Evolutionary conservation across 805 yeast species (phyloP), one percentile per base, ranked within the genome.

Genomic region (Wickerhamiella brachini): DNA sequence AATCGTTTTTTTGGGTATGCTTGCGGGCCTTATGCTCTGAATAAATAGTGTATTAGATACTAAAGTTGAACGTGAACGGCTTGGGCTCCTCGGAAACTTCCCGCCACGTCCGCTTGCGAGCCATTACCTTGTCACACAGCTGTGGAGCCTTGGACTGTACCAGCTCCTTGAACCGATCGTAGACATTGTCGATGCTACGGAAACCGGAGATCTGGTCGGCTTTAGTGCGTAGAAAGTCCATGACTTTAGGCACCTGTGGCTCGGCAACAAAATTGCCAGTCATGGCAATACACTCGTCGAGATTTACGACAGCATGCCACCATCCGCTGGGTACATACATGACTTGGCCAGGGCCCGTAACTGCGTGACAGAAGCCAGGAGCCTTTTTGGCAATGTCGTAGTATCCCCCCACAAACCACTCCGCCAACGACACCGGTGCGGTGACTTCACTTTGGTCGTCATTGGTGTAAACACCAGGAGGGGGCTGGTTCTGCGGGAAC

Each of bases 291-390:
- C 63, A 53, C 24, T 62, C 65, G 61, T 83, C 87, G 12, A 88
- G 61, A 59, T 88, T 88, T n/a, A 88, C 85, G 29, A 89, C 97
- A 46, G 80, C 71, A 70, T 88, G 97, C 97, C 97, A 88, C 97
- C 97, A 88, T 0, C 95, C 94, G n/a, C 88, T 75, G 2, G 97
- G 97, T 7, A 88, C 97, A 63, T 83, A 79, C 73, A 87, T 76
- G 54, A 87, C 82, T 62, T 89, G 94, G 5, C 89, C 90, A 0
- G 87, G 83, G 56, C 78, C 79, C 0, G 94, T 83, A 13, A 88
- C 71, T 0, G 86, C 93, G 20, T 88, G 78, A 20, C 72, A 61
- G 57, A 85, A 81, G 21, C 74, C 72, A 43, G 63, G 57, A 1
- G 49, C n/a, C 7, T 54, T 50, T 18, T 78, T 66, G 4, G 81